Evolutionary conservation across 2,329 filamentous ascomycete genomes (phyloP).

Genomic region (Penicillium sp.): DNA sequence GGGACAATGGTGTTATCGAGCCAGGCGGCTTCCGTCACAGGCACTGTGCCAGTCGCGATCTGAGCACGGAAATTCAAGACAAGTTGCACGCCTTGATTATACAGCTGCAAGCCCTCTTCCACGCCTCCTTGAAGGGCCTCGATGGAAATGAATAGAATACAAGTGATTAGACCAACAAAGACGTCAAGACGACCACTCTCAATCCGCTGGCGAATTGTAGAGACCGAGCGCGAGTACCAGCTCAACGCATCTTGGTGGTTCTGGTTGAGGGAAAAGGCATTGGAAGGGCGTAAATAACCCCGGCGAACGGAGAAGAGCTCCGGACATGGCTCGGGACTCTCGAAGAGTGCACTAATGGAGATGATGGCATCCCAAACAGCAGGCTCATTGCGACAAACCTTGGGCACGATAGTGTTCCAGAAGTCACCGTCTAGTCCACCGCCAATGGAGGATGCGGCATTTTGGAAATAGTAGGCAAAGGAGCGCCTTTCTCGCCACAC

Average conservation of each 20-base stretch:
- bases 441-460: constrained; percentile 29
- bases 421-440: constrained; percentile 37
- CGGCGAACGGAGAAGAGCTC: constrained; percentile 6
- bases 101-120: constrained; percentile 29
- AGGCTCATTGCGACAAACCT: constrained; percentile 35
- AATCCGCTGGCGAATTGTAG: constrained; percentile 26
- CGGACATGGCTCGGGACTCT: constrained; percentile 22
- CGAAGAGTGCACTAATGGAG: constrained; percentile 37
- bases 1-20: constrained; percentile 29
- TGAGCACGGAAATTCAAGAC: constrained; percentile 22
- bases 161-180: constrained; percentile 32
- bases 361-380: constrained; percentile 42
- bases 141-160: constrained; percentile 36
- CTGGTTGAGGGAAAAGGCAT: constrained; percentile 8
- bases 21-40: constrained; percentile 11
- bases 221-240: constrained; percentile 34
- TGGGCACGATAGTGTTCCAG: constrained; percentile 37
- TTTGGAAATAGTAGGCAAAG: constrained; percentile 39
- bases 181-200: constrained; percentile 22
- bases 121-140: constrained; percentile 27
- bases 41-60: constrained; percentile 6
- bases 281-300: neutral
- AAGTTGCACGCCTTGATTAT: constrained; percentile 28
- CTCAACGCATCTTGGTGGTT: constrained; percentile 26
- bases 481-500: constrained; percentile 36